Evolutionary conservation across 2,329 filamentous ascomycete genomes (phyloP), one percentile per base, ranked within the genome.

Genomic region (Periconia macrospinosa): DNA sequence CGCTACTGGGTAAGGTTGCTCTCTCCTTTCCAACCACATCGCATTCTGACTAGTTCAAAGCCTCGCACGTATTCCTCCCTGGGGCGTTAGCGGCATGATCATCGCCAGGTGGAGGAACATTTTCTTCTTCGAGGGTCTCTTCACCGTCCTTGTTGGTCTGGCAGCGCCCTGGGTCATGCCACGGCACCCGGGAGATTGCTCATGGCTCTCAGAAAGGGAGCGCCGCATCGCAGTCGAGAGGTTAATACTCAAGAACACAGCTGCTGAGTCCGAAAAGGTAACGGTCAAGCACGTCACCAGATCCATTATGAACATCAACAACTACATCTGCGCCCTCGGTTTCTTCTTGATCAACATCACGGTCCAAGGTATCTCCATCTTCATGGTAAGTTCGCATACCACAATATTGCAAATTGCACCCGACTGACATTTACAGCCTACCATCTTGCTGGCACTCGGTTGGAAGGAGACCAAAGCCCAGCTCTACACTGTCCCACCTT

Each of bases 301-400:
- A 30, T 80, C 81, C 3, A 63, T 85, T 17, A 60, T 79, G 47
- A 83, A 82, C 70, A 77, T 86, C 63, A 83, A 84, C 70, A 85
- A 83, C 72, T 81, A 82, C 63, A 80, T 83, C 41, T 85, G 82
- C 64, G 82, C 81, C 1, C 63, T 79, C 6, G 82, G 82, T 7
- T 85, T 85, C 75, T 83, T 85, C 71, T 74, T 79, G 61, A 81
- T 84, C 73, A 85, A 86, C 69, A 80, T 86, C 61, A 84, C 82
- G 1, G 82, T 86, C 2, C 82, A 85, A 53, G 70, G 71, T 23
- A 72, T 75, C 33, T 70, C 71, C 1, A 60, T 75, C 0, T 75
- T 75, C 57, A 68, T 75, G 70, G 71, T 72, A 62, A 59, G 66
- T 51, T 14, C 2, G 9, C 35, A 23, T 20, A 9, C 3, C 2